A percentile compares a stretch with the other conserved stretches of the same genome.
Conservation (phyloP, 2,329 filamentous ascomycete genomes). For the Coniochaeta pulveracea region DNA sequence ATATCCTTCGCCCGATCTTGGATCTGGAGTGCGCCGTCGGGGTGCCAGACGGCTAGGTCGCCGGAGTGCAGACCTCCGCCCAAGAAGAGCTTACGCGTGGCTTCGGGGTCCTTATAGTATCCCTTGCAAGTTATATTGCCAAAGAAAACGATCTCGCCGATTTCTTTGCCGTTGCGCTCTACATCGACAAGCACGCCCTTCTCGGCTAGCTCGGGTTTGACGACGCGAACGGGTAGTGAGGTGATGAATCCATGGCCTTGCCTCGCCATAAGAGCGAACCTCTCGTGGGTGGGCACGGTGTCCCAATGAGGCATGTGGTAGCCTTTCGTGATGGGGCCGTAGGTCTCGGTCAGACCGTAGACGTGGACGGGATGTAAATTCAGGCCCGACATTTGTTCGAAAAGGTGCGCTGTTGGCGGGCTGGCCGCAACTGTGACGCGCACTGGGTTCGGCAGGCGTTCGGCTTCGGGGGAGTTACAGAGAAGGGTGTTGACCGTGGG, state of each 20-base stretch:
- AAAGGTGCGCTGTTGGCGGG: conserved; percentile 80
- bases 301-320: conserved; percentile 84
- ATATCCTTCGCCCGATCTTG: conserved; percentile 94
- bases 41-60: conserved; percentile 86
- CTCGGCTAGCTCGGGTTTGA: conserved; percentile 65
- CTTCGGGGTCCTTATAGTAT: conserved; percentile 83
- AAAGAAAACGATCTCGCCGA: conserved; percentile 55
- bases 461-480: conserved; percentile 68
- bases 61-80: conserved; percentile 83
- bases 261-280: conserved; percentile 81
- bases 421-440: conserved; percentile 87
- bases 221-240: conserved; percentile 66
- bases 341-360: conserved; percentile 82
- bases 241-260: conserved; percentile 90
- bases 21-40: conserved; percentile 84
- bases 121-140: conserved; percentile 89
- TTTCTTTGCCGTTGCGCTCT: conserved; percentile 33
- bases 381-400: conserved; percentile 73
- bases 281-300: conserved; percentile 58
- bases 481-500: conserved; percentile 94
- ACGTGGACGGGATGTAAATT: conserved; percentile 90
- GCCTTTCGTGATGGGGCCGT: conserved; percentile 90
- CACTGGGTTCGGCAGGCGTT: conserved; percentile 56
- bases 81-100: conserved; percentile 75
- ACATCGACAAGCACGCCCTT: conserved; percentile 51